Base-by-base conservation (phyloP, 495 filamentous ascomycete genomes). In the Lasiosphaeria miniovina region DNA sequence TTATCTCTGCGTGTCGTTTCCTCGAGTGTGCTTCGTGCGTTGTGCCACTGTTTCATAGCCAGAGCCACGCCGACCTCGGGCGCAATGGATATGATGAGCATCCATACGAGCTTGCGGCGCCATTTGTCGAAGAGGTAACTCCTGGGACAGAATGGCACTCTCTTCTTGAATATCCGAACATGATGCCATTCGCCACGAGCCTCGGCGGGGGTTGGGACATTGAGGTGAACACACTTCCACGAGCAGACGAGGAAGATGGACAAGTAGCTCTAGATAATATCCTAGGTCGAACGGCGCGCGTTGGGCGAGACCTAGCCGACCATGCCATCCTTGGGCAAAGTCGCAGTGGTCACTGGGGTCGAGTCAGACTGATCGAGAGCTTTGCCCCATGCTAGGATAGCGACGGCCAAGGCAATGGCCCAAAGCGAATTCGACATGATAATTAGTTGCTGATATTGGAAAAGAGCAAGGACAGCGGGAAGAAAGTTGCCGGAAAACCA, bases 11-110 rank as follows among this genome's bases (percentile, higher is more conserved):
- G 5, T 9, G 17, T 45, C 41, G 40, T 48, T 9, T 51, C 6
- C 3, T 46, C 5, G 4, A 34, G n/a, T 8, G 31, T 36, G 4
- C 15, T 34, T 10, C 34, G 32, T 6, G 55, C 63, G 10, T 36
- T n/a, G 6, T 17, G 3, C 32, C 56, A 66, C 52, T 66, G 38
- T 14, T 50, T 34, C 3, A 53, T 48, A 11, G 60, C 56, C 14
- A 62, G 4, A 10, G 15, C 60, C 24, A 66, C 60, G 14, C 59
- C 56, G 1, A 62, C 1, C 34, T 62, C 59, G 4, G 63, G 63
- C 3, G 60, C 63, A 36, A 66, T 6, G 12, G 48, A 45, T 15
- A 62, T 60, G 15, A 56, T 14, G 6, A 24, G 38, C 63, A 62
- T 66, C 52, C 55, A 62, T 1, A 41, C 14, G 3, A 60, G 3